Evolutionary conservation across 1,139 yeast genomes (phyloP).

Genomic region (Lodderomyces parapsilosis): DNA sequence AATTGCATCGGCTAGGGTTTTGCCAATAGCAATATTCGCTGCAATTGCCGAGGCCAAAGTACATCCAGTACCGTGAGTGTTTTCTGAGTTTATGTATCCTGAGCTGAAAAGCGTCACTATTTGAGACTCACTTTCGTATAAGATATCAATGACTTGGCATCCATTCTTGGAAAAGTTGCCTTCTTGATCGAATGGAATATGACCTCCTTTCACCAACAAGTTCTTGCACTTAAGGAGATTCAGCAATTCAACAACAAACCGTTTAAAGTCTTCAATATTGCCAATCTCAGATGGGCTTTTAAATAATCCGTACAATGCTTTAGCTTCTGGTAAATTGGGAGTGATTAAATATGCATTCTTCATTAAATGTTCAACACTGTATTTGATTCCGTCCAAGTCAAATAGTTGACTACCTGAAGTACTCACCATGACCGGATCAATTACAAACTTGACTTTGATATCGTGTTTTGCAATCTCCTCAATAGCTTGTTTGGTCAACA

Average conservation of each 20-base stretch:
- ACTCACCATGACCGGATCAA: slow-evolving; percentile 84
- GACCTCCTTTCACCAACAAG: slow-evolving; percentile 83
- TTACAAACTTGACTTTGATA: slow-evolving; percentile 42
- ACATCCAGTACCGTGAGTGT: slow-evolving; percentile 92
- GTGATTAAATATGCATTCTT: slow-evolving; percentile 63
- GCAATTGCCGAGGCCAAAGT: slow-evolving; percentile 82
- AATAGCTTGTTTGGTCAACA: slow-evolving; percentile 65
- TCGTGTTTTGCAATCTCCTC: slow-evolving; percentile 42
- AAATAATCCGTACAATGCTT: slow-evolving; percentile 27
- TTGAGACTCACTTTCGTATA: slow-evolving; percentile 48
- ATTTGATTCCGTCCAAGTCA: slow-evolving; percentile 45
- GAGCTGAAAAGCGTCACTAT: slow-evolving; percentile 49
- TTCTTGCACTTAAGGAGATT: slow-evolving; percentile 44
- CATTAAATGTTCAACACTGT: slow-evolving; percentile 47
- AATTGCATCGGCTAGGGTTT: slow-evolving; percentile 47
- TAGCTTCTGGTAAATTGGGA: slow-evolving; percentile 75
- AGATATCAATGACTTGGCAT: slow-evolving; percentile 52
- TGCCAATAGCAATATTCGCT: slow-evolving; percentile 63
- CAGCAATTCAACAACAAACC: slow-evolving; percentile 46
- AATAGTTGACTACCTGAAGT: slow-evolving; percentile 69
- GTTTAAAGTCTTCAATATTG: slow-evolving; percentile 15
- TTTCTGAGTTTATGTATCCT: slow-evolving; percentile 43
- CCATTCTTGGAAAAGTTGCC: slow-evolving; percentile 18
- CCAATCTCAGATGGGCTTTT: slow-evolving; percentile 11
- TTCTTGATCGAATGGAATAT: slow-evolving; percentile 49